Evolutionary conservation across 2,329 filamentous ascomycete genomes (phyloP).

Genomic region (Calonectria ilicicola): DNA sequence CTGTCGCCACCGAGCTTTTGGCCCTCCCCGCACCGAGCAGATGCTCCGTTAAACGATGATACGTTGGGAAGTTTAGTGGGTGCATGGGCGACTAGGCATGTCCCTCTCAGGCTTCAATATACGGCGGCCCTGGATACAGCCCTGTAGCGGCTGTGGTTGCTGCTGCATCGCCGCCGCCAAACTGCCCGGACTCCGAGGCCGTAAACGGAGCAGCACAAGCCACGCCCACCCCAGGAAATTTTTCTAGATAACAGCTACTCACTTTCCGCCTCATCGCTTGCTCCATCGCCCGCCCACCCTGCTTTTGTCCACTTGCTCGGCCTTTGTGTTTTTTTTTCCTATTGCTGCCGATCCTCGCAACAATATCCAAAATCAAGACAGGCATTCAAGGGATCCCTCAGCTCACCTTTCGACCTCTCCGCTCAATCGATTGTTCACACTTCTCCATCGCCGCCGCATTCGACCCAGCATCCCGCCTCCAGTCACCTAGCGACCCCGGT

Average conservation of each 20-base stretch:
- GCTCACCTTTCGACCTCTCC: neutral
- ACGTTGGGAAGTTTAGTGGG: slow-evolving; percentile 3
- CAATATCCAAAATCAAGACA: neutral
- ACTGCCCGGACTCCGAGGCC: slow-evolving; percentile 50
- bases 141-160: neutral
- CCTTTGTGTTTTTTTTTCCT: neutral
- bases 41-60: neutral
- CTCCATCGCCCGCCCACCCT: slow-evolving; percentile 1
- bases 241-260: slow-evolving; percentile 41
- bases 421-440: neutral
- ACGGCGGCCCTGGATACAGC: neutral
- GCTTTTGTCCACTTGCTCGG: neutral
- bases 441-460: neutral
- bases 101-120: neutral
- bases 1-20: neutral
- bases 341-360: neutral
- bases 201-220: slow-evolving; percentile 48
- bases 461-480: neutral
- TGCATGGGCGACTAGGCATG: neutral
- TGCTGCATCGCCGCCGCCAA: slow-evolving; percentile 8
- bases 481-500: slow-evolving; percentile 19
- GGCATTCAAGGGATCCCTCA: neutral
- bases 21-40: slow-evolving; percentile 1
- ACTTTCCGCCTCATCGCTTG: slow-evolving; percentile 17
- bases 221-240: slow-evolving; percentile 45